phyloP scores from a whole-genome alignment of 108 stramenopile genomes.

The Cyclotella choctawhatcheeana region DNA sequence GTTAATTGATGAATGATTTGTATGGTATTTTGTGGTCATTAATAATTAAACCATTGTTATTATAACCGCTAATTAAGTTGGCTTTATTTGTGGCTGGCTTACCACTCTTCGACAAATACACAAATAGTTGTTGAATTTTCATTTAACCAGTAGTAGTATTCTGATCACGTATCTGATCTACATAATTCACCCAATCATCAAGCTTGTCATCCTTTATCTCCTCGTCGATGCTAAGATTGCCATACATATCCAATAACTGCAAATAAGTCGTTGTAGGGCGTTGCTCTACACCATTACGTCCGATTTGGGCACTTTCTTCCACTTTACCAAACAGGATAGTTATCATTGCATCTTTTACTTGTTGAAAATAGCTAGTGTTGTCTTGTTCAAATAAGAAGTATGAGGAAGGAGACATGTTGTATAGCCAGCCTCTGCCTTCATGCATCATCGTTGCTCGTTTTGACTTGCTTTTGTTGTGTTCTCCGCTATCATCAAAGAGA shows the following conservation, averaged over 20 bases:
- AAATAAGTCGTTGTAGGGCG: constrained; percentile 30
- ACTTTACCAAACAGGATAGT: neutral
- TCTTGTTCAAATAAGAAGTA: constrained; percentile 39
- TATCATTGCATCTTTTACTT: neutral
- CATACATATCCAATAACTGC: constrained; percentile 46
- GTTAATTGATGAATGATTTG: neutral
- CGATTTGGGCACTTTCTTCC: neutral
- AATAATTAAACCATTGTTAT: too few relatives aligned
- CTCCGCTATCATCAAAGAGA: neutral
- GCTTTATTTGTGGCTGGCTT: too few relatives aligned
- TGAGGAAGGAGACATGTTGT: constrained; percentile 30
- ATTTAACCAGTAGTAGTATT: constrained; percentile 12
- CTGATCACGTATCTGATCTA: constrained; percentile 22
- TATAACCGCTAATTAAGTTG: too few relatives aligned
- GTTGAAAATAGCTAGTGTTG: constrained; percentile 1
- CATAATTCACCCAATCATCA: constrained; percentile 48
- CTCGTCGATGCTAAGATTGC: constrained; percentile 3
- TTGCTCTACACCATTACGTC: neutral
- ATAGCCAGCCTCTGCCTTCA: constrained; percentile 27
- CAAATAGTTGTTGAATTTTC: too few relatives aligned
- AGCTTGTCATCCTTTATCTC: constrained; percentile 6
- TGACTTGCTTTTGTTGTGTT: constrained; percentile 8
- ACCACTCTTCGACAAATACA: too few relatives aligned
- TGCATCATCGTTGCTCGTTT: neutral
- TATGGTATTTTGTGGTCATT: too few relatives aligned